Percentiles rank a stretch among this genome's conserved stretches.
Evolutionary conservation across 805 yeast genomes (phyloP).

Genomic region (Brettanomyces naardenensis): DNA sequence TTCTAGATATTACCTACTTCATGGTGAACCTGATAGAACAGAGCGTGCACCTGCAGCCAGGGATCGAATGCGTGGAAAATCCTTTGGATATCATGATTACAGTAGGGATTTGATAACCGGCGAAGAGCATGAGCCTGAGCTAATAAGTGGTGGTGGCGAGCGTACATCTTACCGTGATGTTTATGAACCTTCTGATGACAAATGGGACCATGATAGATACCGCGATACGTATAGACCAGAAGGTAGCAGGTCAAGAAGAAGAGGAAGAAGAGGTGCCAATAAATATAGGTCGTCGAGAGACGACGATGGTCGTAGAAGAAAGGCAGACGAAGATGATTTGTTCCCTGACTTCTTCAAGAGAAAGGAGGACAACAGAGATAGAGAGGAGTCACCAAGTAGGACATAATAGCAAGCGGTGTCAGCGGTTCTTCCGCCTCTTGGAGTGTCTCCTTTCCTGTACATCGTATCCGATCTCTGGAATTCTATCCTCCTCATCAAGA

Average conservation of each 20-base stretch:
- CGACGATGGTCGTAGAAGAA: conserved; percentile 4
- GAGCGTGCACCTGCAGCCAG: conserved; percentile 19
- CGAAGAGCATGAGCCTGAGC: conserved; percentile 19
- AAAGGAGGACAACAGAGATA: background rate
- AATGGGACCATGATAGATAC: background rate
- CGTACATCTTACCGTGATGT: too few relatives aligned
- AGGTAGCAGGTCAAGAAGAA: conserved; percentile 8
- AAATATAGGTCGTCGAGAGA: conserved; percentile 7
- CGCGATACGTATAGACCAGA: conserved; percentile 4
- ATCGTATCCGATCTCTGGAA: conserved; percentile 1
- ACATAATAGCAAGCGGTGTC: background rate
- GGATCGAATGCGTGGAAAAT: conserved; percentile 11
- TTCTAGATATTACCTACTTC: conserved; percentile 57
- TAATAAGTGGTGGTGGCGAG: background rate
- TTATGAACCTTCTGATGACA: too few relatives aligned
- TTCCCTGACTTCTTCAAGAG: conserved; percentile 6
- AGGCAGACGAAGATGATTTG: conserved; percentile 4
- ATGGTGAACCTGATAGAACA: conserved; percentile 58
- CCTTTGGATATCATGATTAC: conserved; percentile 8
- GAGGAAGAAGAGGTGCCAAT: conserved; percentile 2
- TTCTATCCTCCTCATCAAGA: background rate
- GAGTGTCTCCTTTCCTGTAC: background rate
- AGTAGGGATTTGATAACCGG: conserved; percentile 28
- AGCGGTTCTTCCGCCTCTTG: background rate
- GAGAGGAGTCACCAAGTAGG: background rate